Base-by-base conservation (phyloP, 306 rosid species). In the Citrullus mucosospermus region DNA sequence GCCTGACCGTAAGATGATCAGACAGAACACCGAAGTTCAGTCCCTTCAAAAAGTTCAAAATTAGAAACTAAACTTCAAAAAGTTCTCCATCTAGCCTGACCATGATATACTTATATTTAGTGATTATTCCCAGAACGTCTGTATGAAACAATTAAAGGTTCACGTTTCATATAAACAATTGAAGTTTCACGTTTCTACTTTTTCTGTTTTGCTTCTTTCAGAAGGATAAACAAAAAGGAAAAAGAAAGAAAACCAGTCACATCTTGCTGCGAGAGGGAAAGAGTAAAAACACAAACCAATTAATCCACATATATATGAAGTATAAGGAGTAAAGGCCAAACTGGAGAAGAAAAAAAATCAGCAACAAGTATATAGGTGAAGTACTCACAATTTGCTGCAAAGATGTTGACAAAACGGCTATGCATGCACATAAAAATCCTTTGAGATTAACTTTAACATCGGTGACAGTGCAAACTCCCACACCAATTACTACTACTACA, bases 301-400 rank as follows among this genome's bases (percentile, higher is more conserved):
- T 34, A 48, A 75, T 48, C 44, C 30, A 74, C 65, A 53, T 54
- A 74, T 74, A 53, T 6, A 51, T 25, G 7, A 50, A 66, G 36
- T 12, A 38, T 2, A 57, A 76, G 54, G 38, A 55, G 69, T 55
- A 32, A 38, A 56, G 25, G 68, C 36, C 38, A 22, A 76, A 36
- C 51, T 2, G 67, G 20, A 17, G 22, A 32, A 32, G 8, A 2
- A 74, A 48, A 51, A 0, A 67, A 55, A 30, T 5, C 28, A 25
- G 68, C 50, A 58, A 25, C 44, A 70, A 80, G 44, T 5, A 78
- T 48, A 79, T 59, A 46, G 9, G 46, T 70, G 55, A 63, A 39
- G 68, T 38, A 91, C 95, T 91, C 81, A 93, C 98, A 85, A 93
- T 93, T 87, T 93, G 98, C 90, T 93, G 98, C 80, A 93, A 84